Evolutionary conservation across 2,329 filamentous ascomycete genomes (phyloP).

Genomic region (Aspergillus phoenicis): DNA sequence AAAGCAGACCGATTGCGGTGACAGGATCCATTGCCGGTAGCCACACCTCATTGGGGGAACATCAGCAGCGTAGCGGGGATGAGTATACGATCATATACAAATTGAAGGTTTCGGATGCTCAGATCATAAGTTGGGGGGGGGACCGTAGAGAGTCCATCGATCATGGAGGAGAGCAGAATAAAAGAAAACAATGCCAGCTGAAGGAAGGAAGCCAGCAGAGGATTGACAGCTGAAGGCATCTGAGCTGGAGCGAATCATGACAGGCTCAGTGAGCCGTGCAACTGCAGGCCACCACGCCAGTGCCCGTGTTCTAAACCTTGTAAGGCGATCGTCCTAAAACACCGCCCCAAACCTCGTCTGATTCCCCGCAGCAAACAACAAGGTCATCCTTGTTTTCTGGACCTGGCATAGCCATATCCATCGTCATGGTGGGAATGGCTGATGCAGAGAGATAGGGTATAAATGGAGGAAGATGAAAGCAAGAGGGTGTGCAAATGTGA

Average conservation of each 20-base stretch:
- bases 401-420: too few relatives aligned
- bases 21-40: constrained; percentile 36
- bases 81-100: too few relatives aligned
- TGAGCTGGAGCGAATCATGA: neutral
- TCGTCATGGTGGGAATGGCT: too few relatives aligned
- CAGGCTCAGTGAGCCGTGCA: neutral
- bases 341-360: neutral
- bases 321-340: neutral
- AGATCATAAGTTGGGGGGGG: too few relatives aligned
- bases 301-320: neutral
- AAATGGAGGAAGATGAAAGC: too few relatives aligned
- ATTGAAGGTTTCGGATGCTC: too few relatives aligned
- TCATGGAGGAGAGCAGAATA: neutral
- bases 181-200: neutral
- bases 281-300: neutral
- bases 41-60: neutral
- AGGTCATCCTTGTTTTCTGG: too few relatives aligned
- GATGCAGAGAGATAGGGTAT: too few relatives aligned
- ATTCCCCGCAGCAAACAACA: neutral
- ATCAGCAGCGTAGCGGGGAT: neutral
- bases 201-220: neutral
- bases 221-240: neutral
- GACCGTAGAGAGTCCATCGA: too few relatives aligned
- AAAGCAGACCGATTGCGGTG: constrained; percentile 37
- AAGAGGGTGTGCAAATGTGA: too few relatives aligned